phyloP scores from a whole-genome alignment of 163 green algal species.

The Picocystis sp. region DNA sequence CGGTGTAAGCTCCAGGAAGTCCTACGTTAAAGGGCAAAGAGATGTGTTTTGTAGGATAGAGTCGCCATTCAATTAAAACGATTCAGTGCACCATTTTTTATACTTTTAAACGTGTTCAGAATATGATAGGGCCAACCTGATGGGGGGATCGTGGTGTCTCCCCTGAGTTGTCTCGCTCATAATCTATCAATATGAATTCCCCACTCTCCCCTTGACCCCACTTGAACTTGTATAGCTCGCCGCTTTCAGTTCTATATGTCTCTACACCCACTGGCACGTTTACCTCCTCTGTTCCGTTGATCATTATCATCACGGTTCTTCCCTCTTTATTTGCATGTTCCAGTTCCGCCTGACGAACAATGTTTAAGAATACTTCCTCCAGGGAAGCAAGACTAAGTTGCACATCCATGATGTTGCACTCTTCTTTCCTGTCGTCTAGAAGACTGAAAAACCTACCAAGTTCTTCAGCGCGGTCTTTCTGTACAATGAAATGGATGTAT shows the following conservation, averaged over 20 bases:
- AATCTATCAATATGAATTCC: neutral
- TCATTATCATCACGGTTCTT: neutral
- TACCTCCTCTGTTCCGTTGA: neutral
- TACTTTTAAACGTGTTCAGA: no score
- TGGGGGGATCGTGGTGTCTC: no score
- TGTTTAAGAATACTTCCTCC: slow-evolving; percentile 11
- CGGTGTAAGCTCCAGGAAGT: no score
- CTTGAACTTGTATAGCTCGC: neutral
- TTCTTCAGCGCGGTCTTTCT: neutral
- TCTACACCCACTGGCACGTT: slow-evolving; percentile 2
- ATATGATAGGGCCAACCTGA: no score
- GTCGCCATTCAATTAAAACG: no score
- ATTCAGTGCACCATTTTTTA: no score
- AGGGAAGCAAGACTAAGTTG: slow-evolving; percentile 7
- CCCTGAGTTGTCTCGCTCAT: no score
- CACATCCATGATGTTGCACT: slow-evolving; percentile 4
- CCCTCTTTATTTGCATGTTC: slow-evolving; percentile 1
- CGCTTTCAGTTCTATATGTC: neutral
- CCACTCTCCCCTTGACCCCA: slow-evolving; percentile 2
- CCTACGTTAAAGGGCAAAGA: no score
- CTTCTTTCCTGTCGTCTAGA: neutral
- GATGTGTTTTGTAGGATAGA: no score
- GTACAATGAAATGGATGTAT: neutral
- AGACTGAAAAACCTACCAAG: neutral
- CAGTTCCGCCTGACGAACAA: neutral